Base-by-base conservation (phyloP, 805 yeast species). In the Saturnispora bothae region DNA sequence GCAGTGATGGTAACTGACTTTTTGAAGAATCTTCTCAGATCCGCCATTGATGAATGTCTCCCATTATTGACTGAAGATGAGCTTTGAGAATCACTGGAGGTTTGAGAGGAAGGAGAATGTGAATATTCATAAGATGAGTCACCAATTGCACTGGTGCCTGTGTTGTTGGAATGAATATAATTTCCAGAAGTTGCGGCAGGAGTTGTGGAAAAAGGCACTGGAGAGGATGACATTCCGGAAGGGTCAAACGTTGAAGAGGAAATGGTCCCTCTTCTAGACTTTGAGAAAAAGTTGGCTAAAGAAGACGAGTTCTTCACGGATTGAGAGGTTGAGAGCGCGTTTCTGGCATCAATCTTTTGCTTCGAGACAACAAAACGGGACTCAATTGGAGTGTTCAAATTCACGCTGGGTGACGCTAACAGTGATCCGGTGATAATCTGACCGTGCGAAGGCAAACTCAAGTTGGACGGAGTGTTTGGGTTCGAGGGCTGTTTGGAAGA, bases 341-440 rank as follows among this genome's bases (percentile, higher is more conserved):
- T 37, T 48, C 57, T 48, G 14, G 69, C 69, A 22, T 69, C 72
- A 18, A 78, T 74, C 38, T 82, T 72, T 43, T 80, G 92, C 50
- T 83, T 76, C 9, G 94, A 82, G 28, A 86, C 80, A 35, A 86
- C 76, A 53, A 86, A 85, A 31, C 95, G 68, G 13, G 94, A 82
- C 53, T 85, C 96, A n/a, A 86, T 76, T 23, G 76, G 68, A 13
- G 68, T 64, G 15, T 73, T 60, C 29, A 64, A 53, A 5, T 73
- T 56, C 5, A 81, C 81, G 37, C 68, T 71, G 3, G 92, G 92
- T 0, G 88, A 79, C 38, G 76, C 76, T 40, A 82, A 74, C 42
- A 76, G 74, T 40, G 75, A 78, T 10, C 84, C 76, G 18, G 65
- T 64, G 40, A 73, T 73, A 6, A 71, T 61, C 47, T 72, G 77